A percentile compares a stretch with the other conserved stretches of the same genome.
phyloP scores from a whole-genome alignment of 2,329 filamentous ascomycete genomes.

The Cyclaneusma minus region DNA sequence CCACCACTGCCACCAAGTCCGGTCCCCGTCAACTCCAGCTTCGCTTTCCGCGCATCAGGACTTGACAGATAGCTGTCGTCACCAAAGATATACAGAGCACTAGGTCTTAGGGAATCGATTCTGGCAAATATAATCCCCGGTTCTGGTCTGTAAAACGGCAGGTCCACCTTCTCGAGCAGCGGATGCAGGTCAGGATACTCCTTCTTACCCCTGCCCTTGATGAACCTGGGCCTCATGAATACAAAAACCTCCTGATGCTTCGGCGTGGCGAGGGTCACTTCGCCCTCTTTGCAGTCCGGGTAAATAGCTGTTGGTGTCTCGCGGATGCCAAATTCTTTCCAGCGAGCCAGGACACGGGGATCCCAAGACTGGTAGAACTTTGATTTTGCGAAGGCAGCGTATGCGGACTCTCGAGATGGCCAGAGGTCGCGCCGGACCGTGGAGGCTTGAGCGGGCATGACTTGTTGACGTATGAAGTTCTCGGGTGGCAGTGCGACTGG shows the following conservation, averaged over 20 bases:
- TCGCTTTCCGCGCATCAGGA: slow-evolving; percentile 33
- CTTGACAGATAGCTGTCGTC: slow-evolving; percentile 38
- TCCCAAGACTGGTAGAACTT: slow-evolving; percentile 79
- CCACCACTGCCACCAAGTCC: slow-evolving; percentile 56
- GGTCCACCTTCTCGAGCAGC: slow-evolving; percentile 13
- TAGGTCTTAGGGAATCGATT: slow-evolving; percentile 46
- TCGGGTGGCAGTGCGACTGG: slow-evolving; percentile 24
- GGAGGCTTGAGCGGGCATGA: slow-evolving; percentile 41
- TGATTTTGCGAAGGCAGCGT: slow-evolving; percentile 46
- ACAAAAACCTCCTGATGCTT: slow-evolving; percentile 82
- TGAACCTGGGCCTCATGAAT: slow-evolving; percentile 46
- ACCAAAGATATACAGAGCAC: slow-evolving; percentile 56
- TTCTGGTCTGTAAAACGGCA: slow-evolving; percentile 54
- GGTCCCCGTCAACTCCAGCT: slow-evolving; percentile 46
- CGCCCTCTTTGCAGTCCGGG: slow-evolving; percentile 24
- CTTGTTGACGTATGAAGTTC: slow-evolving; percentile 19
- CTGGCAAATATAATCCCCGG: slow-evolving; percentile 36
- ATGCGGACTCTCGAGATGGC: slow-evolving; percentile 60
- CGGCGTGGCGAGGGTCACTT: slow-evolving; percentile 63
- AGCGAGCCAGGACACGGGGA: slow-evolving; percentile 57
- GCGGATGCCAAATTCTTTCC: slow-evolving; percentile 62
- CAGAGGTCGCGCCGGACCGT: slow-evolving; percentile 63
- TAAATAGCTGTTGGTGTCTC: slow-evolving; percentile 49
- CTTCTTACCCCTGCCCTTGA: slow-evolving; percentile 25
- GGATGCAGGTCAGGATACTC: slow-evolving; percentile 23